Base-by-base conservation (phyloP, 306 rosid species). In the Luffa acutangula region DNA sequence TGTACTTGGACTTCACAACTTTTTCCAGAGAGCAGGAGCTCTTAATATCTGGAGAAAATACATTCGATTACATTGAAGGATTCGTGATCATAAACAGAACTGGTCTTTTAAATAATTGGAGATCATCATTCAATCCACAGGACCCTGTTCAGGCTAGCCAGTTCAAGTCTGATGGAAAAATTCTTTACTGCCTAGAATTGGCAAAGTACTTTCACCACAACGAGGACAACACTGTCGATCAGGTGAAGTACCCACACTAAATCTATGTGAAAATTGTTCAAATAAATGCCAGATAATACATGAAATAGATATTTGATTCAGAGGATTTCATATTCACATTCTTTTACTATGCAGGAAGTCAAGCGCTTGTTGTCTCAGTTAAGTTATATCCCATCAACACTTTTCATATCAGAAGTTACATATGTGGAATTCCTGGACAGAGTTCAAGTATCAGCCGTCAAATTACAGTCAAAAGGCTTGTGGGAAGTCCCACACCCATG, bases 401-500 rank as follows among this genome's bases (percentile, higher is more conserved):
- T 95, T 80, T 90, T 93, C 83, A 56, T 66, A 80, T 87, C 99
- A 63, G 96, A 92, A 78, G 96, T 91, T 77, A 85, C 89, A 70
- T 92, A 93, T 59, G 80, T 87, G 39, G 93, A 93, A 12, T 92
- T 95, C 87, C 75, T 95, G 48, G 97, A 95, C 85, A 91, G 99
- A 81, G 99, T 95, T 75, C 97, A 95, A 82, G 86, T 83, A 75
- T 90, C 99, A 7, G 99, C 93, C 86, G 84, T 90, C 78, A 89
- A 91, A 85, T 79, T 95, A 86, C 89, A 96, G 78, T 90, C 97
- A 81, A 93, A 90, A 84, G 97, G 92, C 53, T 83, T 92, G 84
- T 95, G 99, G 99, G 97, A 95, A 71, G 87, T 95, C 86, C 97
- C 97, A 76, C 99, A 95, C 71, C 99, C 99, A 31, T 95, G 99